A percentile compares a stretch with the other conserved stretches of the same genome.
Conservation (phyloP, 225 moss, liverwort and hornwort species). For the Bryoerythrophyllum caledonicum region DNA sequence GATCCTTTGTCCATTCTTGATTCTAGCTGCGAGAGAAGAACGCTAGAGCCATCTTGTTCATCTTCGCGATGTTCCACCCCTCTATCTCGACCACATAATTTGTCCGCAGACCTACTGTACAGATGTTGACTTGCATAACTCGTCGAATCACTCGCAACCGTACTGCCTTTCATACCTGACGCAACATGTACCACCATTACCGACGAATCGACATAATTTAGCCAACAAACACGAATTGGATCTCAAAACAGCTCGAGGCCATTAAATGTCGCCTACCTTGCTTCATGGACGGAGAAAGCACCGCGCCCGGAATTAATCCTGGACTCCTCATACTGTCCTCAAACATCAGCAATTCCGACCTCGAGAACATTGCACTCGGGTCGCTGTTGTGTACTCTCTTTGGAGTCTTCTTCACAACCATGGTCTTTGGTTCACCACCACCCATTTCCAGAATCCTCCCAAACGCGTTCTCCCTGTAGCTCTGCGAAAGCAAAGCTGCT, state of each 20-base stretch:
- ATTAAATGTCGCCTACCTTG: conserved; percentile 20
- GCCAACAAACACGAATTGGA: neutral
- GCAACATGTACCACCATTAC: neutral
- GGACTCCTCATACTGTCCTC: conserved; percentile 28
- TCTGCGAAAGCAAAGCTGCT: conserved; percentile 1
- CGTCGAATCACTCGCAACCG: conserved; percentile 9
- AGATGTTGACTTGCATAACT: neutral
- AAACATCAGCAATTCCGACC: conserved; percentile 35
- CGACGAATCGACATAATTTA: neutral
- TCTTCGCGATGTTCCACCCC: conserved; percentile 8
- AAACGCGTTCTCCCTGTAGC: conserved; percentile 25
- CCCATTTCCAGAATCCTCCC: conserved; percentile 35
- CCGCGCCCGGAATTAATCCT: conserved; percentile 12
- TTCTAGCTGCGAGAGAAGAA: conserved; percentile 19
- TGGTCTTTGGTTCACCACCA: conserved; percentile 30
- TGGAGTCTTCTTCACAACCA: conserved; percentile 55
- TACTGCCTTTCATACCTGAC: conserved; percentile 13
- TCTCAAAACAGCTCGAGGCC: neutral
- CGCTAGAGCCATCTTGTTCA: neutral
- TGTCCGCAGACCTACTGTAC: neutral
- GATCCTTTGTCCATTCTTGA: conserved; percentile 26
- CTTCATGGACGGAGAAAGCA: conserved; percentile 28
- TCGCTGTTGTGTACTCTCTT: conserved; percentile 56
- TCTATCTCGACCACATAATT: conserved; percentile 13
- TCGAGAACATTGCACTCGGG: conserved; percentile 24